A percentile compares a stretch with the other conserved stretches of the same genome.
These are phyloP conservation scores for Amanita rimosa DNA, from an alignment of 768 basidiomycete genomes.

Conservation along the genomic window DNA sequence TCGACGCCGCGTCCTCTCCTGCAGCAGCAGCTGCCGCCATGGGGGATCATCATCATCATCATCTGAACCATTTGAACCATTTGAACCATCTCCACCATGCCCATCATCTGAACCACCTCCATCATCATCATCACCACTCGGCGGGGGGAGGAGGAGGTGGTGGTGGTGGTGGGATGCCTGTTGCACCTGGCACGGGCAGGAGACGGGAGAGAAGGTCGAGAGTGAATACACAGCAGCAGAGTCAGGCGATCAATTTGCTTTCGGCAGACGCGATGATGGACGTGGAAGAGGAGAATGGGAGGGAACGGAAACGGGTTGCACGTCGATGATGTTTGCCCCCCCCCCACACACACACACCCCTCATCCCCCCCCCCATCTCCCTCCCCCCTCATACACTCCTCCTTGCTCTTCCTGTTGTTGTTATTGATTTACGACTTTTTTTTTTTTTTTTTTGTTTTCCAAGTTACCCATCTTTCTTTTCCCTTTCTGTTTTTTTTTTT, in stretches of 20 bases:
- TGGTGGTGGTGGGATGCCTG: slow-evolving; percentile 11
- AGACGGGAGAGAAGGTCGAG: slow-evolving; percentile 44
- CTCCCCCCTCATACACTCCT: too few species aligned
- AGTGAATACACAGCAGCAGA: slow-evolving; percentile 17
- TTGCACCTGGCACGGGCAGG: slow-evolving; percentile 18
- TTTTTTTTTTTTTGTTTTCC: neutral
- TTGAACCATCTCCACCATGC: too few species aligned
- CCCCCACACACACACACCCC: too few species aligned
- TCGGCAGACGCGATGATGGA: slow-evolving; percentile 56
- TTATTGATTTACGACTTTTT: neutral
- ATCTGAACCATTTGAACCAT: too few species aligned
- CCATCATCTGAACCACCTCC: too few species aligned
- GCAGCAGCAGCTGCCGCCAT: slow-evolving; percentile 18
- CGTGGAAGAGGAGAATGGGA: slow-evolving; percentile 54
- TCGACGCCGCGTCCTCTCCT: slow-evolving; percentile 41
- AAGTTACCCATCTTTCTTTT: too few species aligned
- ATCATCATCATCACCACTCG: slow-evolving; percentile 8
- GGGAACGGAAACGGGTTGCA: slow-evolving; percentile 66
- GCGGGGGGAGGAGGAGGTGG: slow-evolving; percentile 7
- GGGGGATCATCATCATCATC: slow-evolving; percentile 10
- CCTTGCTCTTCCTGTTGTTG: too few species aligned
- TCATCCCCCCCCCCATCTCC: neutral
- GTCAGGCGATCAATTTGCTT: slow-evolving; percentile 25
- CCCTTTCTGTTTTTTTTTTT: too few species aligned
- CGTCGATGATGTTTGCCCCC: slow-evolving; percentile 32